Percentiles rank a stretch among this genome's conserved stretches.
phyloP scores from a whole-genome alignment of 768 basidiomycete species.

The Trametes maxima region DNA sequence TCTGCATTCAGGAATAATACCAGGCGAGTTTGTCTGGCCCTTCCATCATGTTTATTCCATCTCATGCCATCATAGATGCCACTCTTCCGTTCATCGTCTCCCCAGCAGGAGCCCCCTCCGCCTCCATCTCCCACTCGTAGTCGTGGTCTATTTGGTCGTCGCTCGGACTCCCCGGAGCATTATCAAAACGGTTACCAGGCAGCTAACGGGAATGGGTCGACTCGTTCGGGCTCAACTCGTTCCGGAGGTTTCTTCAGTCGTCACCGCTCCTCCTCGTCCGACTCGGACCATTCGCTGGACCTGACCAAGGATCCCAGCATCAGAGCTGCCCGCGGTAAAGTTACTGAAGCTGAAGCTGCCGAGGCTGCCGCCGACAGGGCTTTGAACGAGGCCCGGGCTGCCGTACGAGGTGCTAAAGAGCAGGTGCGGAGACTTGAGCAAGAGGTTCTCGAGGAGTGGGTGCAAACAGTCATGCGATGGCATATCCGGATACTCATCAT shows the following conservation, averaged over 20 bases:
- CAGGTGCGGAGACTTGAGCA: conserved; percentile 52
- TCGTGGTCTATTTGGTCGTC: conserved; percentile 31
- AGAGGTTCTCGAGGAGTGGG: conserved; percentile 57
- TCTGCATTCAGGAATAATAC: background rate
- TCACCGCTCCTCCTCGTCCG: conserved; percentile 30
- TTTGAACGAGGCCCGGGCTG: conserved; percentile 45
- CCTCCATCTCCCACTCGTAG: conserved; percentile 23
- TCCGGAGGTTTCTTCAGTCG: conserved; percentile 30
- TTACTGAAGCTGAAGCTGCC: conserved; percentile 50
- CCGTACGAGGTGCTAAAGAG: conserved; percentile 50
- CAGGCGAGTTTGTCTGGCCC: background rate
- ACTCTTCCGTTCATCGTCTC: conserved; percentile 28
- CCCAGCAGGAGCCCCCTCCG: conserved; percentile 17
- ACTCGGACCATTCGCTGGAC: conserved; percentile 11
- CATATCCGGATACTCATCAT: background rate
- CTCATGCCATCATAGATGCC: conserved; percentile 27
- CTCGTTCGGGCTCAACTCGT: conserved; percentile 3
- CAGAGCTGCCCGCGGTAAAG: conserved; percentile 49
- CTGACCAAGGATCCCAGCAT: conserved; percentile 48
- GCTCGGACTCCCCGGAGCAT: conserved; percentile 16
- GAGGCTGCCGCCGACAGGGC: conserved; percentile 57
- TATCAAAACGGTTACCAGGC: conserved; percentile 5
- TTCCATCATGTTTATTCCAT: background rate
- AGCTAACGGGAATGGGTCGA: conserved; percentile 14
- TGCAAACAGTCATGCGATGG: background rate